A percentile compares a stretch with the other conserved stretches of the same genome.
phyloP scores from a whole-genome alignment of 2,329 filamentous ascomycete species.

The Aspergillus sp. region DNA sequence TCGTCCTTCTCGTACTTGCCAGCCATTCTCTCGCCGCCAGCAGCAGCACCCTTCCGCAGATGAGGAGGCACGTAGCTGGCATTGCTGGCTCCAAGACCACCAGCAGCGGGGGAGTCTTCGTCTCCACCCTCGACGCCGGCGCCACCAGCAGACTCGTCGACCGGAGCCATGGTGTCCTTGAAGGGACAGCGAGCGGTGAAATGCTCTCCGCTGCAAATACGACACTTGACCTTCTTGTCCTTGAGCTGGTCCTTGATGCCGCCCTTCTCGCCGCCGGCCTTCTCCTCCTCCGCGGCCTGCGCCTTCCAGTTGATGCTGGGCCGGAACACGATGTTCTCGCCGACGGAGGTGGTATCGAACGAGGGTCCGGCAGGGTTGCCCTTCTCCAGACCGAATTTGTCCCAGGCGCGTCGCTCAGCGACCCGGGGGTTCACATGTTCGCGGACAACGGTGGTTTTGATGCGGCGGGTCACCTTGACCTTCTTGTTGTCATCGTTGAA shows the following conservation, averaged over 20 bases:
- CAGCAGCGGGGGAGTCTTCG: conserved; percentile 56
- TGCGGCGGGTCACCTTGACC: conserved; percentile 94
- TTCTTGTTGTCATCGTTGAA: conserved; percentile 93
- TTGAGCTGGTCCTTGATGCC: conserved; percentile 70
- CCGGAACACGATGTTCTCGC: conserved; percentile 97
- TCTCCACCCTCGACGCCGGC: conserved; percentile 45
- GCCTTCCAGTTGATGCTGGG: conserved; percentile 93
- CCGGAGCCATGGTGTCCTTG: conserved; percentile 96
- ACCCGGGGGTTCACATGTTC: conserved; percentile 96
- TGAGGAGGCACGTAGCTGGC: conserved; percentile 94
- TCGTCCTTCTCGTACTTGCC: conserved; percentile 97
- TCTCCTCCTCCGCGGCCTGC: conserved; percentile 70
- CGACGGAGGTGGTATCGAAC: conserved; percentile 85
- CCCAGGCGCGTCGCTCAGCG: conserved; percentile 88
- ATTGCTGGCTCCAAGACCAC: conserved; percentile 55
- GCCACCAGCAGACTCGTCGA: conserved; percentile 43
- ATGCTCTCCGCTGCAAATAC: conserved; percentile 98
- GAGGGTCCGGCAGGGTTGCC: conserved; percentile 82
- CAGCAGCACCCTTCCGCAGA: conserved; percentile 67
- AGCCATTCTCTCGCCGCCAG: conserved; percentile 75
- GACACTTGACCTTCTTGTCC: conserved; percentile 99
- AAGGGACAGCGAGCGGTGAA: conserved; percentile 99
- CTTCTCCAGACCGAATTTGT: conserved; percentile 88
- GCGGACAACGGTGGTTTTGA: conserved; percentile 87
- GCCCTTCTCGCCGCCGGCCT: conserved; percentile 56